Base-by-base conservation (phyloP, 2,329 filamentous ascomycete genomes). In the Epichloe sylvatica region DNA sequence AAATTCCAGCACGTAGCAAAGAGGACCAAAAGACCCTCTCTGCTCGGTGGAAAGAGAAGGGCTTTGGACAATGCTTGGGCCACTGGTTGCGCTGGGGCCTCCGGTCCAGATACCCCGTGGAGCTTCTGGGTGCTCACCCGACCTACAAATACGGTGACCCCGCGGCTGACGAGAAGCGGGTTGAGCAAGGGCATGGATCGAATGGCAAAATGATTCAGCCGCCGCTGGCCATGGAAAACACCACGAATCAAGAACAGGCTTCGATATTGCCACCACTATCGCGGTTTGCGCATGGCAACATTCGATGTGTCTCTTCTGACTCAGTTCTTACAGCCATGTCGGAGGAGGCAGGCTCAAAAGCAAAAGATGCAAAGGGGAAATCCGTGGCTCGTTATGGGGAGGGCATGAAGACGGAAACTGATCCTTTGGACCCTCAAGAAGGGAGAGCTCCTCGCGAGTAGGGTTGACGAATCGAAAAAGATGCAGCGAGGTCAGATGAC, bases 21-120 rank as follows among this genome's bases (percentile, higher is more conserved):
- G 48, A 45, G n/a, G 55, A 55, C 34, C 48, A 39, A 15, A 45
- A 53, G 13, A 46, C 30, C 25, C 51, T 57, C 17, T 37, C 54
- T 21, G 44, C 50, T 30, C 48, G 51, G 46, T 57, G 55, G 56
- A 49, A 38, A 8, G 44, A 23, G 23, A 46, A 55, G 8, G 45
- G 30, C 1, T 41, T 51, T 15, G 40, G 52, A n/a, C 51, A 25
- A 1, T 46, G 48, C 19, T 39, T 57, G 39, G 49, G 46, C 45
- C 50, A 57, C 3, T 57, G 56, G 55, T 19, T 54, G 30, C 54
- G 47, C 17, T 53, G 53, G 54, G 56, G 56, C 6, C 53, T 57
- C 36, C 48, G 55, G 17, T 49, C 52, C 13, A 37, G 50, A 23
- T 56, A 55, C 6, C 54, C 52, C 12, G 40, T 49, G 1, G 55